Base-by-base conservation (phyloP, 768 basidiomycete species). In the Russula earlei region DNA sequence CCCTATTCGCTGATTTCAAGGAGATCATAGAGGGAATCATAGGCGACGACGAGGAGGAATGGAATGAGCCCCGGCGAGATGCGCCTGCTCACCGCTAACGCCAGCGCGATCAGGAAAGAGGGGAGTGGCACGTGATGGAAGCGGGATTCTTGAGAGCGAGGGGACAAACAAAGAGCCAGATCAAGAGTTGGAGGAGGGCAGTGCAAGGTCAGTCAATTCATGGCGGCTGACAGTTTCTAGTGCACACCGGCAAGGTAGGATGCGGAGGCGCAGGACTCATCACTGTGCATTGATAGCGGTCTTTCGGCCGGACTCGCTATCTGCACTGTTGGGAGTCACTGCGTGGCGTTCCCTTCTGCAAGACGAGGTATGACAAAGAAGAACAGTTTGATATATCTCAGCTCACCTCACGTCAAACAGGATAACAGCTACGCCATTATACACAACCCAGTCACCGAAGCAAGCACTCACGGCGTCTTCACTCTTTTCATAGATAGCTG, bases 271-370 rank as follows among this genome's bases (percentile, higher is more conserved):
- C 24, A 31, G 54, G 5, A 42, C 12, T 44, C 37, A 48, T 29
- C 12, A 47, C 24, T 31, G 22, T 40, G 54, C 19, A 49, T 49
- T 9, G 38, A 55, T 31, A 47, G 48, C 41, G 5, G 33, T 55
- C 54, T 49, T 55, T 55, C 38, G 46, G 46, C 54, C 38, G 8
- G 54, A 55, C 46, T 17, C 17, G 54, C 40, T 43, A 22, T 55
- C 38, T 55, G 54, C 54, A 24, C 31, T 24, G 29, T 42, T 17
- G 31, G 48, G 8, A 22, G 25, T 33, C 37, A 8, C 48, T 31
- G 41, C 48, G 33, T 48, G 22, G 25, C 31, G 19, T 12, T 25
- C 24, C 34, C 19, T 4, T 22, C 22, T 37, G 33, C 19, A 33
- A 29, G 24, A 19, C 33, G 25, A 36, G 38, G 47, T 36, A 36